These are phyloP conservation scores for Stagonosporopsis rhizophila DNA, from an alignment of 2,329 filamentous ascomycete species.

Conservation along the genomic window DNA sequence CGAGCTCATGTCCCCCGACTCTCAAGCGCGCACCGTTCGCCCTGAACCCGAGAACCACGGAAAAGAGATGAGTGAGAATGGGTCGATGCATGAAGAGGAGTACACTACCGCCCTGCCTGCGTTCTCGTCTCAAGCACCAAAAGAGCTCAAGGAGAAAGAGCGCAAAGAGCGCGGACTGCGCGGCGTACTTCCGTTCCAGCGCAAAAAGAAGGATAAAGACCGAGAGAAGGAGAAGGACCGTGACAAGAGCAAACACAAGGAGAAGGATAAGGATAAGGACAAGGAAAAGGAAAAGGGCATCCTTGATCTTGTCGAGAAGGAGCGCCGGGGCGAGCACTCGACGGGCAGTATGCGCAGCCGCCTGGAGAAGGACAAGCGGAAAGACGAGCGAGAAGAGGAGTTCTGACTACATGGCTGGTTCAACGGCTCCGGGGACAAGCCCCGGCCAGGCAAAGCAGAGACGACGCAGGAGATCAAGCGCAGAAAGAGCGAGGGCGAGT, in stretches of 20 bases:
- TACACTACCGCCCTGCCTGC: constrained; percentile 48
- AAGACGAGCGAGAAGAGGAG: constrained; percentile 35
- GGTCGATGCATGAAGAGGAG: constrained; percentile 47
- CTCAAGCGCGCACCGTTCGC: constrained; percentile 34
- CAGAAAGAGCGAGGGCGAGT: constrained; percentile 42
- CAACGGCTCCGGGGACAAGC: constrained; percentile 36
- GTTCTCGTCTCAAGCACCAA: constrained; percentile 41
- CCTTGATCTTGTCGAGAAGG: constrained; percentile 15
- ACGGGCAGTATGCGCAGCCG: constrained; percentile 18
- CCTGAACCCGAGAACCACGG: constrained; percentile 33
- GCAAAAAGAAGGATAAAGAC: constrained; percentile 45
- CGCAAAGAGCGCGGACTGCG: constrained; percentile 50
- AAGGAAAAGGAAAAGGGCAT: constrained; percentile 30
- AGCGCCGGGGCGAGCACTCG: constrained; percentile 14
- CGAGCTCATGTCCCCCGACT: constrained; percentile 28
- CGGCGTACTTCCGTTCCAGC: constrained; percentile 47
- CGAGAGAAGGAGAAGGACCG: constrained; percentile 33
- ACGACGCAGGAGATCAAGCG: constrained; percentile 33
- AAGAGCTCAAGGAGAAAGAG: constrained; percentile 45
- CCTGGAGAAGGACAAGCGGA: constrained; percentile 25
- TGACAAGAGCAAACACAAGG: constrained; percentile 27
- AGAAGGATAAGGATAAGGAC: constrained; percentile 25
- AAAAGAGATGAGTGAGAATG: constrained; percentile 45
- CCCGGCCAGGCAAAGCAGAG: constrained; percentile 5
- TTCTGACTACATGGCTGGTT: constrained; percentile 50